Base-by-base conservation (phyloP, 1,284 basidiomycete species). In the Ganoderma multipileum region DNA sequence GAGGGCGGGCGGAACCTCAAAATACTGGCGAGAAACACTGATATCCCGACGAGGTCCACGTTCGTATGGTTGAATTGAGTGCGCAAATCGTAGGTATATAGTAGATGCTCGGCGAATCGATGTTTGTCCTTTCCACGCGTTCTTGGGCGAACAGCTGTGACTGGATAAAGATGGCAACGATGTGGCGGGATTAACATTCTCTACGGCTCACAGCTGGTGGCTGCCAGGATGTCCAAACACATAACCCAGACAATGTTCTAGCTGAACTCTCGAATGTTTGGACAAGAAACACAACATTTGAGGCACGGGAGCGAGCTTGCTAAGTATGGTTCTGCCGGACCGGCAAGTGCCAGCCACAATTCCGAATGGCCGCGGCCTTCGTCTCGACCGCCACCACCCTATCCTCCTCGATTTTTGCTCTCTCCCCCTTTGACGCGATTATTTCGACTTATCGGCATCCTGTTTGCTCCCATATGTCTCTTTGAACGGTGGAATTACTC, bases 1-100 rank as follows among this genome's bases (percentile, higher is more conserved):
- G 82, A 89, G n/a, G 81, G 83, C 8, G 89, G 89, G n/a, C 78
- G 79, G 55, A 83, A 86, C 70, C 77, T 91, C 59, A 76, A 81
- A 71, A 80, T 87, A 70, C 82, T 90, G 57, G 86, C 84, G 11
- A 80, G 81, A 66, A 88, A 90, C 73, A 79, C 80, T 42, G 83
- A 84, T 44, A 76, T 90, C 26, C 84, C 85, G 8, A 88, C 84
- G 3, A 80, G 87, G 68, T 83, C 85, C 26, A 80, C 82, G 47
- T 90, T 90, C 75, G 86, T 89, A 11, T 88, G 79, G 77, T 68
- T 78, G 42, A 39, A 71, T 55, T 73, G 65, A 69, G n/a, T 30
- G 5, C 28, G 3, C 3, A 1, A 2, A 30, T 30, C 26, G 52
- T 55, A 4, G 28, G 52, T 5, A 50, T 26, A n/a, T 3, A 26